These are phyloP conservation scores for Penicillium italicum DNA, from an alignment of 2,329 filamentous ascomycete species.

Conservation along the genomic window DNA sequence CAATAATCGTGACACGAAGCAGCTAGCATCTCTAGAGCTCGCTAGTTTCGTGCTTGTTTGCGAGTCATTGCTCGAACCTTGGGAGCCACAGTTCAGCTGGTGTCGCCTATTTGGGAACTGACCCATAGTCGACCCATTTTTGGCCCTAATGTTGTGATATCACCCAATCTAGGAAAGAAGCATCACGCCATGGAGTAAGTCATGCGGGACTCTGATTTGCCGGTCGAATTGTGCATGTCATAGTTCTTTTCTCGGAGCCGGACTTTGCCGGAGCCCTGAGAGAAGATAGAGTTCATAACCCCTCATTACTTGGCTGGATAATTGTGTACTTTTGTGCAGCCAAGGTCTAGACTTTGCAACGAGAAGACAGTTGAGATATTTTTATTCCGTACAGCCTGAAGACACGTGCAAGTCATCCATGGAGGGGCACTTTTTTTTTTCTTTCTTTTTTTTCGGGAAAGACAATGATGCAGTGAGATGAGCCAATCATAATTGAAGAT, in stretches of 20 bases:
- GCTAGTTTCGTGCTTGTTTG: constrained; percentile 1
- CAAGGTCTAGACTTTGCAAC: neutral
- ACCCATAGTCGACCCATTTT: neutral
- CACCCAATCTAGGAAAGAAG: neutral
- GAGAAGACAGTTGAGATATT: neutral
- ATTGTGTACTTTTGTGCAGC: neutral
- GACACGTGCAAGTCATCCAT: neutral
- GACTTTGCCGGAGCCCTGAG: neutral
- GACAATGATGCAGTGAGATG: neutral
- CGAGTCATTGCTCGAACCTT: neutral
- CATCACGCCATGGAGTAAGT: neutral
- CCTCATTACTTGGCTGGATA: neutral
- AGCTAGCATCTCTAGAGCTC: neutral
- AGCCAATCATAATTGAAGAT: neutral
- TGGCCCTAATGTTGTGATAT: neutral
- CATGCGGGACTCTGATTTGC: neutral
- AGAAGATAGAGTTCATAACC: neutral
- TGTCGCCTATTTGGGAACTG: neutral
- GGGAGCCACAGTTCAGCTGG: constrained; percentile 2
- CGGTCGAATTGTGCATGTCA: neutral
- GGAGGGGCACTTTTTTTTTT: neutral
- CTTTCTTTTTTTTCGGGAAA: neutral
- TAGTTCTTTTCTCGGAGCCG: neutral
- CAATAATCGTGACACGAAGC: constrained; percentile 3
- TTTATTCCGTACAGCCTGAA: neutral